These are phyloP conservation scores for Cylindrodendrum hubeiense DNA, from an alignment of 2,329 filamentous ascomycete genomes.

Conservation along the genomic window DNA sequence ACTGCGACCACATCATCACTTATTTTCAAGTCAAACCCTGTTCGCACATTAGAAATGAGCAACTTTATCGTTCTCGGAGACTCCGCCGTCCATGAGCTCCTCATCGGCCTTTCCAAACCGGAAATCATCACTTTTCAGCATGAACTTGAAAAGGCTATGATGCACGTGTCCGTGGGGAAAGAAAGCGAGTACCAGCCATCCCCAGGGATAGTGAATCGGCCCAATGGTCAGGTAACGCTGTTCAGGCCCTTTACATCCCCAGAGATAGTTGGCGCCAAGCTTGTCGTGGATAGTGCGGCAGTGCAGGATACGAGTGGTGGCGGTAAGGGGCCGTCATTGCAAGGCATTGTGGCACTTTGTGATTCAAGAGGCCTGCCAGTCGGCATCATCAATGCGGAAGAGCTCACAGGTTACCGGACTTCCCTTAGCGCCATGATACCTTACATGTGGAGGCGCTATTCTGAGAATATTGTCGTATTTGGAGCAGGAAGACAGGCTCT, in stretches of 20 bases:
- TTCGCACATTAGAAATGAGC: too few species aligned
- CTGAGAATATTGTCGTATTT: conserved; percentile 71
- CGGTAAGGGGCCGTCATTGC: conserved; percentile 16
- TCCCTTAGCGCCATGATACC: conserved; percentile 73
- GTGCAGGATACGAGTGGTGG: too few species aligned
- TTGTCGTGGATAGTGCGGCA: conserved; percentile 36
- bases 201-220: conserved; percentile 35
- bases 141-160: conserved; percentile 26
- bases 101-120: conserved; percentile 28
- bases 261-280: conserved; percentile 39
- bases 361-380: conserved; percentile 9
- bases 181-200: conserved; percentile 39
- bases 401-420: conserved; percentile 72
- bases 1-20: too few species aligned
- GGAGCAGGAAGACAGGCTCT: conserved; percentile 78
- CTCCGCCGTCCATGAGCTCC: conserved; percentile 27
- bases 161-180: conserved; percentile 28
- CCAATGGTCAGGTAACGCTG: conserved; percentile 38
- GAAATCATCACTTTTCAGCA: conserved; percentile 30
- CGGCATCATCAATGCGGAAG: background rate
- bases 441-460: conserved; percentile 55
- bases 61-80: conserved; percentile 32
- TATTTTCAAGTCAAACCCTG: too few species aligned
- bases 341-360: conserved; percentile 31
- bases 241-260: conserved; percentile 41